Base-by-base conservation (phyloP, 2,329 filamentous ascomycete genomes). In the Aspergillus novofumigatus region DNA sequence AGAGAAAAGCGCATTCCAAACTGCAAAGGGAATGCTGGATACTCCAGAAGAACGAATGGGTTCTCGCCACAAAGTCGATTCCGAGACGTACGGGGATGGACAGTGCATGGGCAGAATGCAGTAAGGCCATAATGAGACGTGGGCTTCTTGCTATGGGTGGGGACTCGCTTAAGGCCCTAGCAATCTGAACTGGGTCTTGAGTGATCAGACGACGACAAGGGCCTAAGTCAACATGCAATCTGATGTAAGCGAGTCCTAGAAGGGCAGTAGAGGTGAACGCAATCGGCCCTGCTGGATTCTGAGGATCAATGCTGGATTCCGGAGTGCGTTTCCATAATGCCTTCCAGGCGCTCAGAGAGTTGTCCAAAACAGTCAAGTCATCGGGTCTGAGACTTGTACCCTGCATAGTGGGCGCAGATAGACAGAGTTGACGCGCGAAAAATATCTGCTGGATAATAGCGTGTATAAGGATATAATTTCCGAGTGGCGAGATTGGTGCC, bases 371-470 rank as follows among this genome's bases (percentile, higher is more conserved):
- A 14, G 72, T 67, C 25, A 80, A 67, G 57, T 80, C 77, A 41
- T 80, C 79, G 11, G 69, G 68, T 32, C 77, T 70, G 21, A 80
- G 60, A 55, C 75, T 77, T 3, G 74, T 75, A 10, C 75, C 74
- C 14, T 72, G 70, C 63, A 77, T 73, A 35, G 66, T 69, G 28
- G 77, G 77, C 26, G 77, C 74, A 17, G 75, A 78, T 23, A 79
- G 70, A 48, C 77, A 78, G 8, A 80, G 69, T 59, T 80, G 77
- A 47, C 80, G 74, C 10, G 79, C 78, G 50, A 81, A 76, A 60
- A 80, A 82, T 47, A 83, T 81, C 52, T 82, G 79, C 60, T 82
- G 79, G 11, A 82, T 77, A n/a, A 83, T 71, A 35, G 78, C 80
- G 59, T 83, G 79, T 28, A 83, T 80, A 8, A 83, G 74, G 48